A percentile compares a stretch with the other conserved stretches of the same genome.
Conservation (phyloP, 2,329 filamentous ascomycete species). For the Cladosporium sp. region DNA sequence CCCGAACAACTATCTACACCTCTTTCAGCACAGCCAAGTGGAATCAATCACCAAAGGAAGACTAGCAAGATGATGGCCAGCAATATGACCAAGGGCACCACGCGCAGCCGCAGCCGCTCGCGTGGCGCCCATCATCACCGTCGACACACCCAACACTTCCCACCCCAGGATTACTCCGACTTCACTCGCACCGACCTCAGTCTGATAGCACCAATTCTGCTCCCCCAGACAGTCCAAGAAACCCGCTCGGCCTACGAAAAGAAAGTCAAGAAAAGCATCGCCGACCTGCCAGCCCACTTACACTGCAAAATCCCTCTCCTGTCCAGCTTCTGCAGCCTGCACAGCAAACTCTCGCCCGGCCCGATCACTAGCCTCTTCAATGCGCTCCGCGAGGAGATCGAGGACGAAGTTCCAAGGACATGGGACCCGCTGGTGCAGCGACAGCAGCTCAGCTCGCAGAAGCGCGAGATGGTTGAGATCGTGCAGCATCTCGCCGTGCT, state of each 20-base stretch:
- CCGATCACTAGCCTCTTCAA: slow-evolving; percentile 29
- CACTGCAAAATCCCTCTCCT: slow-evolving; percentile 24
- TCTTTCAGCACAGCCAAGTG: background rate
- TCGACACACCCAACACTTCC: slow-evolving; percentile 23
- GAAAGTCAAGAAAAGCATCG: slow-evolving; percentile 25
- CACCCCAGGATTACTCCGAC: slow-evolving; percentile 27
- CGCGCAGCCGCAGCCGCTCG: background rate
- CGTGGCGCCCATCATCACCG: background rate
- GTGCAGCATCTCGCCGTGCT: slow-evolving; percentile 23
- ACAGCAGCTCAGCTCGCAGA: slow-evolving; percentile 12
- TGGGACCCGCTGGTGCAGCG: slow-evolving; percentile 21
- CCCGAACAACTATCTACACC: background rate
- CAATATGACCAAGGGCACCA: background rate
- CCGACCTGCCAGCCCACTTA: slow-evolving; percentile 29
- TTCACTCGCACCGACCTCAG: slow-evolving; percentile 27
- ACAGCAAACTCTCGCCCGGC: slow-evolving; percentile 28
- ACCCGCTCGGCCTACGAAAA: slow-evolving; percentile 18
- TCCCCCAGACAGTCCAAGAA: slow-evolving; percentile 2
- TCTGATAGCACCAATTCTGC: slow-evolving; percentile 27
- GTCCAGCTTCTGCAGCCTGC: slow-evolving; percentile 27
- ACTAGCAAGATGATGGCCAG: background rate
- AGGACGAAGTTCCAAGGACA: slow-evolving; percentile 11
- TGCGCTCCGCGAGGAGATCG: slow-evolving; percentile 26
- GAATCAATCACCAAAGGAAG: background rate
- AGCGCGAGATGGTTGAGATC: slow-evolving; percentile 18